Base-by-base conservation (phyloP, 2,329 filamentous ascomycete genomes). In the Apiospora aurea region DNA sequence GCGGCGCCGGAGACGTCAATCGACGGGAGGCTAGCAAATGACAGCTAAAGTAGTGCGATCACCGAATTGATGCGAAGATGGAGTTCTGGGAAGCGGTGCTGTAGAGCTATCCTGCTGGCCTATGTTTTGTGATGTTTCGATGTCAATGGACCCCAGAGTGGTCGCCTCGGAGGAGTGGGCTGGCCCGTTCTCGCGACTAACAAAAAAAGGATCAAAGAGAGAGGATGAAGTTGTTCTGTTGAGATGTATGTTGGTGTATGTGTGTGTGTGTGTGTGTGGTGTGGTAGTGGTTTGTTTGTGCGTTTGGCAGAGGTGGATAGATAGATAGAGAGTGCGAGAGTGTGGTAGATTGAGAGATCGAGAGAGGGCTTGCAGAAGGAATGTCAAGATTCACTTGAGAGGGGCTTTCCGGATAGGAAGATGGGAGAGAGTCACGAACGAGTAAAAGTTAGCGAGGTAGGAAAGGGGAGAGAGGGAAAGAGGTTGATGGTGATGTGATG, bases 1-100 rank as follows among this genome's bases (percentile, higher is more conserved):
- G 86, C 85, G 87, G 82, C 83, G 82, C 81, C 79, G 26, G 71
- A 24, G 41, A 72, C 29, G 68, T 72, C 44, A 67, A 46, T 72
- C 61, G 53, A 69, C 72, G 73, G 73, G 61, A 66, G 34, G 47
- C 34, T 70, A 38, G 41, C 57, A 29, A 26, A 57, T 44, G 43
- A 70, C 51, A 47, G 69, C 51, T 66, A 66, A 44, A 70, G 38
- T 66, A 66, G 67, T 69, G 47, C 44, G 26, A 69, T 69, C 47
- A 69, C 67, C 49, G 67, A 49, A 69, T 69, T 49, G 67, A 69
- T 29, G 67, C 67, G 18, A 69, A 49, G 67, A 49, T 69, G 69
- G 71, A 61, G 72, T 51, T 51, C 26, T 72, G 71, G 72, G 72
- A 68, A 76, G 76, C 75, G 75, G 75, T 53, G 46, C 47, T 53